These are phyloP conservation scores for Trypanosoma melophagium DNA, from an alignment of 208 protist species.

Conservation along the genomic window DNA sequence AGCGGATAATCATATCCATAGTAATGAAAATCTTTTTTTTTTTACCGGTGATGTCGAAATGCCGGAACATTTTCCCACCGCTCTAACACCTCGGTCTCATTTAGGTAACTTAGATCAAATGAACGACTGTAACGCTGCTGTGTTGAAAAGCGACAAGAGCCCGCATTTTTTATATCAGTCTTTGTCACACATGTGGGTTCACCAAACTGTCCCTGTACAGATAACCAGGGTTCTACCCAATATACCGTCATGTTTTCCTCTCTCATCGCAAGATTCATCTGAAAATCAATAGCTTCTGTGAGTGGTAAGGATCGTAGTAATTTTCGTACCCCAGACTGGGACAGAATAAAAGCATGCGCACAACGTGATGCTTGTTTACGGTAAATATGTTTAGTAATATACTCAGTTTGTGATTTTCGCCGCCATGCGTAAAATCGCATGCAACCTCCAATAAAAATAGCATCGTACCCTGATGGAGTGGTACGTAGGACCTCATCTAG, in stretches of 20 bases:
- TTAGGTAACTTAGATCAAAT: conserved; percentile 17
- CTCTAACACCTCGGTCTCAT: conserved; percentile 4
- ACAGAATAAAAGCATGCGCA: conserved; percentile 32
- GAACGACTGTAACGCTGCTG: conserved; percentile 4
- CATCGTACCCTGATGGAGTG: conserved; percentile 23
- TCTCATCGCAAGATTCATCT: conserved; percentile 31
- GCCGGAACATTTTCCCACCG: conserved; percentile 14
- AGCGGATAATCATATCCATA: background rate
- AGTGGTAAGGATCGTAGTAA: conserved; percentile 24
- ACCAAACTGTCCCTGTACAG: conserved; percentile 26
- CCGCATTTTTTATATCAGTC: conserved; percentile 15
- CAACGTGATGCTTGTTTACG: conserved; percentile 26
- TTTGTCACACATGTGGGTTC: conserved; percentile 24
- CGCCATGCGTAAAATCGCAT: conserved; percentile 26
- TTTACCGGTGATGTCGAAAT: conserved; percentile 5
- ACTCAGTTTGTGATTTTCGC: conserved; percentile 12
- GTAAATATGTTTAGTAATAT: conserved; percentile 31
- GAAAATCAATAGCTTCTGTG: conserved; percentile 32
- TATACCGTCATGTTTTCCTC: conserved; percentile 30
- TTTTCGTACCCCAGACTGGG: conserved; percentile 21
- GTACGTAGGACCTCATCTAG: conserved; percentile 20
- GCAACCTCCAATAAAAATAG: conserved; percentile 33
- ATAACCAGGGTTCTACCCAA: conserved; percentile 35
- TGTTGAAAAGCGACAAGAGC: conserved; percentile 17
- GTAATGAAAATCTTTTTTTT: conserved; percentile 2